These are phyloP conservation scores for Neoascochyta sp. DNA, from an alignment of 2,329 filamentous ascomycete species.

Conservation along the genomic window DNA sequence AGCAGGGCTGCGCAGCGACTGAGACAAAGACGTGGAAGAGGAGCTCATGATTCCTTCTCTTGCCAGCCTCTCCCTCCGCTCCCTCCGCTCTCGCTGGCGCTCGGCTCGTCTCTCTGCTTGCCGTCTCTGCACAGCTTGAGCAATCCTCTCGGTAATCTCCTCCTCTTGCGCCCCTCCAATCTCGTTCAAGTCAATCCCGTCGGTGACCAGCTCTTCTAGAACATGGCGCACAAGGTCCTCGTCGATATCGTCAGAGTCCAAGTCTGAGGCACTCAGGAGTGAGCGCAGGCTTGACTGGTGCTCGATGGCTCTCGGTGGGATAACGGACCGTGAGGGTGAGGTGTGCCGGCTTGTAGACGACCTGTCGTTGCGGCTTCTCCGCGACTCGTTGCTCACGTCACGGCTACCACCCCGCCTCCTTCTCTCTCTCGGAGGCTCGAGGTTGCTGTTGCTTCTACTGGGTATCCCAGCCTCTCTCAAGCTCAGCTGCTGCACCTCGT, in stretches of 20 bases:
- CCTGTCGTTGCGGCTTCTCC: conserved; percentile 22
- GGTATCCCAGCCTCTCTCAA: conserved; percentile 62
- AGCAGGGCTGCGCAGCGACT: conserved; percentile 25
- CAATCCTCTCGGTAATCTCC: conserved; percentile 84
- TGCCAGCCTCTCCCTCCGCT: conserved; percentile 31
- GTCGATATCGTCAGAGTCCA: conserved; percentile 74
- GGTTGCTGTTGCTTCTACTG: conserved; percentile 39
- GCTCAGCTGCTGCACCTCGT: conserved; percentile 70
- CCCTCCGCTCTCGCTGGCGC: conserved; percentile 45
- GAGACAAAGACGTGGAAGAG: conserved; percentile 21
- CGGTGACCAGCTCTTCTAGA: conserved; percentile 77
- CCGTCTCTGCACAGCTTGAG: conserved; percentile 76
- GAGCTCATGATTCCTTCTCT: conserved; percentile 38
- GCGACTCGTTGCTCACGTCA: conserved; percentile 36
- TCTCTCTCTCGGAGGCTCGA: conserved; percentile 30
- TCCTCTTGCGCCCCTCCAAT: conserved; percentile 82
- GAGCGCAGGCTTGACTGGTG: conserved; percentile 88
- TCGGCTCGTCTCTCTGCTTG: conserved; percentile 63
- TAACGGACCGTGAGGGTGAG: conserved; percentile 18
- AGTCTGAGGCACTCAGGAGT: conserved; percentile 73
- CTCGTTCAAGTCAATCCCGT: conserved; percentile 84
- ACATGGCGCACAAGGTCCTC: conserved; percentile 87
- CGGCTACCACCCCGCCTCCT: conserved; percentile 37
- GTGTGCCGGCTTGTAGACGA: conserved; percentile 26
- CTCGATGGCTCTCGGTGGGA: conserved; percentile 61